phyloP scores from a whole-genome alignment of 2,329 filamentous ascomycete species.

The Macrophomina tecta region DNA sequence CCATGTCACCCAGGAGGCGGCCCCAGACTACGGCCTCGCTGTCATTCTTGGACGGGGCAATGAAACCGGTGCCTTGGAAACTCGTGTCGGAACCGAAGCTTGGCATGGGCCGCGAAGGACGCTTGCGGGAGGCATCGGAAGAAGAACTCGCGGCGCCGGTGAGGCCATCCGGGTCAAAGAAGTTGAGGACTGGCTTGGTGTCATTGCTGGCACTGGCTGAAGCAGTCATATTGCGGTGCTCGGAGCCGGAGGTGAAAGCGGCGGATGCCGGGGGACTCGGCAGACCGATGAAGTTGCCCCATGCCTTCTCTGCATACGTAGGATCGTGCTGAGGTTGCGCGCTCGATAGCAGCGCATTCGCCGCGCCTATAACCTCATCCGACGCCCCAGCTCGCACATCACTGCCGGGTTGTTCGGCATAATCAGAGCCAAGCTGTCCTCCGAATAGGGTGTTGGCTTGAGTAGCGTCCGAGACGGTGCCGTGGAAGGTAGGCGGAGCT shows the following conservation, averaged over 20 bases:
- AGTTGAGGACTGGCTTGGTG: slow-evolving; percentile 4
- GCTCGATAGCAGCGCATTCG: slow-evolving; percentile 24
- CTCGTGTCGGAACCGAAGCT: slow-evolving; percentile 26
- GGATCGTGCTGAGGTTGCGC: slow-evolving; percentile 19
- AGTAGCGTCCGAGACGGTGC: slow-evolving; percentile 11
- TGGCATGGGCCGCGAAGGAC: neutral
- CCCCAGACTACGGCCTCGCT: slow-evolving; percentile 36
- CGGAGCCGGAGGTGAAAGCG: slow-evolving; percentile 21
- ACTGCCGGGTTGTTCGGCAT: neutral
- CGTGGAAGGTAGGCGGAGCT: slow-evolving; percentile 18
- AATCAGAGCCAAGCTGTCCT: neutral
- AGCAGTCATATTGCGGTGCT: slow-evolving; percentile 9
- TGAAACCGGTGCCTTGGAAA: slow-evolving; percentile 18
- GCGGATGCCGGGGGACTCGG: slow-evolving; percentile 26
- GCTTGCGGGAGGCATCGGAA: neutral
- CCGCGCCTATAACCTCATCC: slow-evolving; percentile 26
- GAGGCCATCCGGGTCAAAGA: slow-evolving; percentile 6
- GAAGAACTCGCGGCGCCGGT: neutral
- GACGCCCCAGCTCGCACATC: slow-evolving; percentile 8
- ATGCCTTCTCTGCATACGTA: slow-evolving; percentile 18
- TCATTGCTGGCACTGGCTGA: neutral
- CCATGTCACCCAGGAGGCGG: slow-evolving; percentile 34
- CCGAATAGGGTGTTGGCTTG: slow-evolving; percentile 15
- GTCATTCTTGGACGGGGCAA: slow-evolving; percentile 32
- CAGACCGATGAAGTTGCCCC: slow-evolving; percentile 15